These are phyloP conservation scores for Gnetum montanum DNA, from an alignment of 75 land plant genomes.

Conservation along the genomic window DNA sequence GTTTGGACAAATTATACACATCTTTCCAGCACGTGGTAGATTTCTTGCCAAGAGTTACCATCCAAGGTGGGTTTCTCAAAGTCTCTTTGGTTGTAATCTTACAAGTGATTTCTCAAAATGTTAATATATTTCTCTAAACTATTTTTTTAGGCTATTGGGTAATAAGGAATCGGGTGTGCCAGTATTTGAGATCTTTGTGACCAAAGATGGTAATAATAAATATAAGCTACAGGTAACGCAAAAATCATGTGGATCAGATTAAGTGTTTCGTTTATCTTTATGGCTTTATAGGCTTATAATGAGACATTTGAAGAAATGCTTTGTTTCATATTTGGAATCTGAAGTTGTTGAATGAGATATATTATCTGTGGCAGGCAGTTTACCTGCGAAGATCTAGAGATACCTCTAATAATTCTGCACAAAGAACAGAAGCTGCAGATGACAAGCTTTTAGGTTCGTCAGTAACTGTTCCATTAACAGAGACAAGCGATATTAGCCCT, in stretches of 20 bases:
- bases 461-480: constrained; percentile 18
- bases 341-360: too few relatives aligned
- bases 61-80: constrained; percentile 49
- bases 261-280: too few relatives aligned
- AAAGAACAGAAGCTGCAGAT: constrained; percentile 11
- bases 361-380: constrained; percentile 56
- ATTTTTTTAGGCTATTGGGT: constrained; percentile 64
- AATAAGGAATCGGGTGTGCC: constrained; percentile 65
- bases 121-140: constrained; percentile 4
- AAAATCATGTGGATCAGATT: not conserved
- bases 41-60: constrained; percentile 73
- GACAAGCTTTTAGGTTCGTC: constrained; percentile 9
- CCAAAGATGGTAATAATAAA: constrained; percentile 47
- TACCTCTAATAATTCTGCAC: constrained; percentile 10
- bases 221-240: constrained; percentile 59
- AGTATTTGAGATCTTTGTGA: constrained; percentile 83
- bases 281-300: too few relatives aligned
- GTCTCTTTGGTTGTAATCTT: not conserved
- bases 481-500: constrained; percentile 14
- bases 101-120: not conserved
- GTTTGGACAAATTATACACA: constrained; percentile 69
- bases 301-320: too few relatives aligned
- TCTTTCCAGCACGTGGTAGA: constrained; percentile 73
- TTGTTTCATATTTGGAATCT: too few relatives aligned
- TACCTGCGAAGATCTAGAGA: constrained; percentile 39